These are phyloP conservation scores for Pseudopithomyces chartarum DNA, from an alignment of 2,329 filamentous ascomycete species.

Conservation along the genomic window DNA sequence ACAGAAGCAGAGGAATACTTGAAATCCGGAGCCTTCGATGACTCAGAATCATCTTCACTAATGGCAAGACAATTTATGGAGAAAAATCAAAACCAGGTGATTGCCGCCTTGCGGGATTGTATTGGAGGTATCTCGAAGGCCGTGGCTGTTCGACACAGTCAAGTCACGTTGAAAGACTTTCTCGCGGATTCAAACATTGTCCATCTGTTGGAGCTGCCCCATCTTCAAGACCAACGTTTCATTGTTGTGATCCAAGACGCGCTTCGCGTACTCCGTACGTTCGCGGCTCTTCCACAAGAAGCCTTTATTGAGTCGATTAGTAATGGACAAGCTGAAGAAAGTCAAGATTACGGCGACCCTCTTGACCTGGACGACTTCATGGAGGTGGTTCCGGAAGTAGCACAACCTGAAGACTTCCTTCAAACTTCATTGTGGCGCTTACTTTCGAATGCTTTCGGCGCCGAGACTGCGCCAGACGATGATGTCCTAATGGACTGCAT, in stretches of 20 bases:
- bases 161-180: slow-evolving; percentile 50
- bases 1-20: slow-evolving; percentile 63
- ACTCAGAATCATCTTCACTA: slow-evolving; percentile 49
- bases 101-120: slow-evolving; percentile 58
- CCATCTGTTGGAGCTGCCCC: slow-evolving; percentile 58
- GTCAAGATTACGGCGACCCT: slow-evolving; percentile 68
- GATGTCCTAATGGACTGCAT: slow-evolving; percentile 56
- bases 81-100: slow-evolving; percentile 63
- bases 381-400: slow-evolving; percentile 32
- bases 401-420: slow-evolving; percentile 45
- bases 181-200: slow-evolving; percentile 52
- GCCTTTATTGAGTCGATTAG: slow-evolving; percentile 28
- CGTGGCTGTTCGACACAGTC: slow-evolving; percentile 48
- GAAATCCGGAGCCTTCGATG: slow-evolving; percentile 41
- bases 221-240: slow-evolving; percentile 51
- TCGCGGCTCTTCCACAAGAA: slow-evolving; percentile 29
- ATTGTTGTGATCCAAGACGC: slow-evolving; percentile 55
- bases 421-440: slow-evolving; percentile 58
- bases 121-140: slow-evolving; percentile 57
- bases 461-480: slow-evolving; percentile 60
- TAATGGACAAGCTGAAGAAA: slow-evolving; percentile 58
- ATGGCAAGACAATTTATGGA: slow-evolving; percentile 58
- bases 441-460: slow-evolving; percentile 66
- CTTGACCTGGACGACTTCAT: slow-evolving; percentile 57
- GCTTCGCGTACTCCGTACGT: slow-evolving; percentile 54